Conservation (phyloP, 148 eudicot species). For the Dysphania ambrosioides region DNA sequence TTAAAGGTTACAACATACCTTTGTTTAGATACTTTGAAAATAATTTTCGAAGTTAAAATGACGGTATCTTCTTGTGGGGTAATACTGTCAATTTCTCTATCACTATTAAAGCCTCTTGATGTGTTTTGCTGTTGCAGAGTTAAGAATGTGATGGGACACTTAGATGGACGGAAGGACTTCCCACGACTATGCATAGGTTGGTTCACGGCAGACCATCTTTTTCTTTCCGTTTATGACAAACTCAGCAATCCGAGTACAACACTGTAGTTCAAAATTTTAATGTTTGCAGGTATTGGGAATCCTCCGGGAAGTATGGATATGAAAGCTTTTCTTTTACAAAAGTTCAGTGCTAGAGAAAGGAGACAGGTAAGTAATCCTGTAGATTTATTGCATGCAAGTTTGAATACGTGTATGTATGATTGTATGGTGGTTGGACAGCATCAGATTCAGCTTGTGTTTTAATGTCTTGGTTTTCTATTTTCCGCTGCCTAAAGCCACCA, state of each 20-base stretch:
- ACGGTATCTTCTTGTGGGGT: background rate
- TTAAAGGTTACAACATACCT: too few relatives aligned
- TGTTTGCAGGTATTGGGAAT: conserved; percentile 72
- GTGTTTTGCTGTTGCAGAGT: conserved; percentile 50
- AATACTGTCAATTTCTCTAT: background rate
- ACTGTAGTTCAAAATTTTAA: background rate
- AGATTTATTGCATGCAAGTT: background rate
- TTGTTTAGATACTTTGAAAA: too few relatives aligned
- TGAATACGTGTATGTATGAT: background rate
- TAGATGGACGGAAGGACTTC: conserved; percentile 82
- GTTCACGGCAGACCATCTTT: conserved; percentile 15
- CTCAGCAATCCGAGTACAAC: background rate
- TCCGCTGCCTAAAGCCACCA: background rate
- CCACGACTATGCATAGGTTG: conserved; percentile 95
- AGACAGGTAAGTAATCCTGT: conserved; percentile 41
- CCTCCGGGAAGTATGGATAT: conserved; percentile 98
- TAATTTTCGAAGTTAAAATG: too few relatives aligned
- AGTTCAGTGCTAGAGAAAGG: conserved; percentile 66
- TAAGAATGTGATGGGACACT: conserved; percentile 79
- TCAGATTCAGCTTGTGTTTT: background rate
- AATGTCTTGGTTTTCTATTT: conserved; percentile 7
- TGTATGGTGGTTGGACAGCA: background rate
- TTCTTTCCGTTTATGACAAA: background rate
- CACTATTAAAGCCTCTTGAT: background rate
- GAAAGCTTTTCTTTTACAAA: conserved; percentile 91